Evolutionary conservation across 768 basidiomycete genomes (phyloP).

Genomic region (Termitomyces sp.): DNA sequence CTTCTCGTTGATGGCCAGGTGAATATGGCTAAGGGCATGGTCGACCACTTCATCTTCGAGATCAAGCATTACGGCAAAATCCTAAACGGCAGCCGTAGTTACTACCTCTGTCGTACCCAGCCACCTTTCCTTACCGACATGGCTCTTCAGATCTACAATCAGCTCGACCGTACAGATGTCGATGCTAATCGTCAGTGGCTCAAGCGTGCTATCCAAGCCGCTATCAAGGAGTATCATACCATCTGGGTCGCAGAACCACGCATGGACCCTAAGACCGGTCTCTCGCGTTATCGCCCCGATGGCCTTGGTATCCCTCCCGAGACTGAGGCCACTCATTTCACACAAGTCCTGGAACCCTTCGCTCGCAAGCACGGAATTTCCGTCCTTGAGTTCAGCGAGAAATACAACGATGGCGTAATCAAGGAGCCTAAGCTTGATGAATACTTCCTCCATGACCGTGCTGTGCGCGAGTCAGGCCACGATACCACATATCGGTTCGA

Average conservation of each 20-base stretch:
- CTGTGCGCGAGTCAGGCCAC: conserved; percentile 94
- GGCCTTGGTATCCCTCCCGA: conserved; percentile 97
- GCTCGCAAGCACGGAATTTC: conserved; percentile 90
- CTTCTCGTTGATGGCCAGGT: conserved; percentile 93
- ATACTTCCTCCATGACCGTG: conserved; percentile 95
- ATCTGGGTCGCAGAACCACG: conserved; percentile 95
- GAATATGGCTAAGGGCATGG: conserved; percentile 94
- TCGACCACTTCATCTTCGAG: conserved; percentile 98
- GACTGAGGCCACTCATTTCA: conserved; percentile 98
- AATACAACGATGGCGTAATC: conserved; percentile 82
- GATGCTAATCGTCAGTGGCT: conserved; percentile 85
- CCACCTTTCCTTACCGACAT: conserved; percentile 99
- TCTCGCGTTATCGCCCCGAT: conserved; percentile 91
- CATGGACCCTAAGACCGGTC: conserved; percentile 89
- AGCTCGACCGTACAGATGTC: conserved; percentile 80
- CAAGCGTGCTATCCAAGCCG: conserved; percentile 92
- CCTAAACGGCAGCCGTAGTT: conserved; percentile 91
- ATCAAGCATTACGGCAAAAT: conserved; percentile 98
- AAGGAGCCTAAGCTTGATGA: conserved; percentile 89
- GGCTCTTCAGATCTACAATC: conserved; percentile 96
- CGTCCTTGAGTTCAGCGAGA: conserved; percentile 93
- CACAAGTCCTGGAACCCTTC: conserved; percentile 93
- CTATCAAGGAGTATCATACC: conserved; percentile 98
- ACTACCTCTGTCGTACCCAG: conserved; percentile 93
- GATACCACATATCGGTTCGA: conserved; percentile 97